Conservation (phyloP, 441 rosid species). For the Corymbia citriodora region DNA sequence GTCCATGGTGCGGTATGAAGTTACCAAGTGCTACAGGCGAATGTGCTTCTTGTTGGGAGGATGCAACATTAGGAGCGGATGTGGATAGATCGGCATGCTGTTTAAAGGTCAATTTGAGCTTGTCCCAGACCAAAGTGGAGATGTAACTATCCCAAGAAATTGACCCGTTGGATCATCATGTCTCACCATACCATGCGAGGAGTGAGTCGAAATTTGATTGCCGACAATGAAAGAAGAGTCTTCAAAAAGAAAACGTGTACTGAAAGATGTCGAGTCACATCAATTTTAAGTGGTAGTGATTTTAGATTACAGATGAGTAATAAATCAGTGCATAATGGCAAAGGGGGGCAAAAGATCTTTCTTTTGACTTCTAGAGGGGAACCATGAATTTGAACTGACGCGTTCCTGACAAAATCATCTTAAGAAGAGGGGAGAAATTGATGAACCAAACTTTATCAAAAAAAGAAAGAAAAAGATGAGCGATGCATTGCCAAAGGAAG, state of each 20-base stretch:
- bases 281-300: rapidly evolving
- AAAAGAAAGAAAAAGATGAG: neutral
- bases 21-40: neutral
- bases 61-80: neutral
- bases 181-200: neutral
- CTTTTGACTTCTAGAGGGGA: neutral
- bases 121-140: neutral
- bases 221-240: neutral
- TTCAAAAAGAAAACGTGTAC: neutral
- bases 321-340: rapidly evolving
- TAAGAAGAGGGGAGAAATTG: neutral
- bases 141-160: neutral
- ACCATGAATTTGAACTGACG: neutral
- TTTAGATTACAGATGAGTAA: rapidly evolving
- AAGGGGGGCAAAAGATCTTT: neutral
- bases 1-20: neutral
- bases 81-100: neutral
- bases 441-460: neutral
- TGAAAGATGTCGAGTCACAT: neutral
- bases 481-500: neutral
- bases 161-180: neutral
- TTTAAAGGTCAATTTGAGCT: neutral
- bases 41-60: neutral
- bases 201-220: neutral
- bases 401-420: neutral